phyloP scores from a whole-genome alignment of 495 filamentous ascomycete species.

The Tuber magnatum region DNA sequence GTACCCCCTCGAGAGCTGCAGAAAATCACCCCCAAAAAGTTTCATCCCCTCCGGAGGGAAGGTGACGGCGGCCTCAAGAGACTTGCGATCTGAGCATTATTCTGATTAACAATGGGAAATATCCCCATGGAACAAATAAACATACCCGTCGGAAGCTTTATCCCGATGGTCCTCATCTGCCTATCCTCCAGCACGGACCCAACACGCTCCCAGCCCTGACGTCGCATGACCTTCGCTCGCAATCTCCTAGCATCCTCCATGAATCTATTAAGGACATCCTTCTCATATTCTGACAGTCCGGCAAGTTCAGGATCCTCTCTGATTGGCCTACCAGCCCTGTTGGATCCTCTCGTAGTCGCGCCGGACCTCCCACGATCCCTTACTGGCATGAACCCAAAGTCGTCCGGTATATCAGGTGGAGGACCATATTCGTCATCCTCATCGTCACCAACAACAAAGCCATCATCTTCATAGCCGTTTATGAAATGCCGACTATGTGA shows the following conservation, averaged over 20 bases:
- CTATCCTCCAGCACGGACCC: slow-evolving; percentile 68
- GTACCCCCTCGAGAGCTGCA: slow-evolving; percentile 56
- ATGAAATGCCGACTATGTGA: slow-evolving; percentile 40
- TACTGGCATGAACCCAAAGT: slow-evolving; percentile 55
- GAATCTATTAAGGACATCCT: slow-evolving; percentile 55
- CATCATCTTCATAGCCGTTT: slow-evolving; percentile 47
- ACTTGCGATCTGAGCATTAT: slow-evolving; percentile 21
- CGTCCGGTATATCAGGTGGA: slow-evolving; percentile 46
- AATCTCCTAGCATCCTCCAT: slow-evolving; percentile 62
- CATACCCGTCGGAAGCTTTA: slow-evolving; percentile 60
- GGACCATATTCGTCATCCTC: slow-evolving; percentile 44
- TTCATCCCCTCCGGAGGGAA: slow-evolving; percentile 65
- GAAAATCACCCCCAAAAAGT: slow-evolving; percentile 59
- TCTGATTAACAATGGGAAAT: background rate
- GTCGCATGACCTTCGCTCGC: slow-evolving; percentile 59
- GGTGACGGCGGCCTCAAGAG: slow-evolving; percentile 60
- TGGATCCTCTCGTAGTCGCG: slow-evolving; percentile 29
- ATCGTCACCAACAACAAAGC: slow-evolving; percentile 50
- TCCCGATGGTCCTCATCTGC: slow-evolving; percentile 74
- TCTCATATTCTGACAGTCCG: slow-evolving; percentile 49
- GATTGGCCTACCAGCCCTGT: slow-evolving; percentile 62
- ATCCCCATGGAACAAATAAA: slow-evolving; percentile 29
- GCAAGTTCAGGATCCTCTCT: slow-evolving; percentile 59
- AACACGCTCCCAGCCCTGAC: slow-evolving; percentile 51
- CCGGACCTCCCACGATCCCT: slow-evolving; percentile 42